phyloP scores from a whole-genome alignment of 169 alveolate genomes.

The Babesia ovis region DNA sequence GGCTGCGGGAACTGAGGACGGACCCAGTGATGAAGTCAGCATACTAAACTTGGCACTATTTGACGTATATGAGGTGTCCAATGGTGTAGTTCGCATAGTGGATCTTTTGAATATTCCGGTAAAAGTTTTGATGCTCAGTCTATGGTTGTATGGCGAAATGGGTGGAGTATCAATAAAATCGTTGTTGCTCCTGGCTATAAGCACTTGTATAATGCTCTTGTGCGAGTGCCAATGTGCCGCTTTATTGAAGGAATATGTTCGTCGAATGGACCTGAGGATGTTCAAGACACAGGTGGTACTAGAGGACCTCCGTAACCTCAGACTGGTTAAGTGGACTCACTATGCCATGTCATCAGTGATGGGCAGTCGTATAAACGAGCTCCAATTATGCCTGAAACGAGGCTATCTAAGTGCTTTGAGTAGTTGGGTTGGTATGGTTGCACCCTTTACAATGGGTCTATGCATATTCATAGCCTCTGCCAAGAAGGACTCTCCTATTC shows the following conservation, averaged over 20 bases:
- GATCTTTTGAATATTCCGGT: constrained; percentile 51
- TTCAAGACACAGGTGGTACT: constrained; percentile 55
- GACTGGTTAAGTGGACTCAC: constrained; percentile 56
- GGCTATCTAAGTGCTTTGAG: constrained; percentile 46
- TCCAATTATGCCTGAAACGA: constrained; percentile 63
- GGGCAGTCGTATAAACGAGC: constrained; percentile 57
- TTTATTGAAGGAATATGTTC: constrained; percentile 53
- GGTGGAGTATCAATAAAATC: constrained; percentile 39
- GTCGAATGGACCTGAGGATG: constrained; percentile 44
- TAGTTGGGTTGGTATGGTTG: constrained; percentile 58
- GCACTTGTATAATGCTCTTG: constrained; percentile 46
- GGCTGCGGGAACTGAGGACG: not conserved
- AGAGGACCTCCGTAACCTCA: constrained; percentile 44
- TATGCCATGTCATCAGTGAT: constrained; percentile 47
- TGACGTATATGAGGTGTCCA: constrained; percentile 59
- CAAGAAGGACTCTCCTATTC: constrained; percentile 4
- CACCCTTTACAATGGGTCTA: constrained; percentile 49
- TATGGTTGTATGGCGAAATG: constrained; percentile 58
- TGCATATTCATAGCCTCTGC: constrained; percentile 50
- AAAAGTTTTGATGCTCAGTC: constrained; percentile 43
- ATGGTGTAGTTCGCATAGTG: constrained; percentile 45
- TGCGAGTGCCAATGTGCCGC: constrained; percentile 60
- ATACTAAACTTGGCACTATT: constrained; percentile 61
- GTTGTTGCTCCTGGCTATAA: constrained; percentile 9
- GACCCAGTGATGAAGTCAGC: constrained; percentile 37